Evolutionary conservation across 257 asterid species (phyloP).

Genomic region (Agastache rugosa): DNA sequence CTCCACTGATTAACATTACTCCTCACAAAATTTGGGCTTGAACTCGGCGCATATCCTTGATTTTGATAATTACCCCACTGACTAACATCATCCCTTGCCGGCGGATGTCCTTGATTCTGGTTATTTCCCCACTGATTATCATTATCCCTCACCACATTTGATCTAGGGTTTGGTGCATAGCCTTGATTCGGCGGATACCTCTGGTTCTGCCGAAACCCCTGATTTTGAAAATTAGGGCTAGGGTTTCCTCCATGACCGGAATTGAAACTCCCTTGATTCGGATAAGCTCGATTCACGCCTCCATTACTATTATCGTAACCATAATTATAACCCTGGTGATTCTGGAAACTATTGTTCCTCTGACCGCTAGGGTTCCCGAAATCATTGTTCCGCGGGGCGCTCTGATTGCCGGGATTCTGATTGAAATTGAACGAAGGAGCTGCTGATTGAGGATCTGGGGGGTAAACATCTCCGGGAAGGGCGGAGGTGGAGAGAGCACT

Average conservation of each 20-base stretch:
- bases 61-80: conserved; percentile 37
- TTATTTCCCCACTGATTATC: conserved; percentile 41
- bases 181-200: conserved; percentile 36
- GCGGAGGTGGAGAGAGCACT: conserved; percentile 58
- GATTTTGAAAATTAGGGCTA: conserved; percentile 44
- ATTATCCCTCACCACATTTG: neutral
- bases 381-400: conserved; percentile 39
- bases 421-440: conserved; percentile 40
- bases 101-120: conserved; percentile 24
- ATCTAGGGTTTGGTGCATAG: neutral
- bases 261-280: conserved; percentile 41
- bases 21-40: neutral
- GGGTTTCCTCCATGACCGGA: conserved; percentile 39
- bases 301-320: conserved; percentile 28
- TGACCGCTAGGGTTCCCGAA: conserved; percentile 35
- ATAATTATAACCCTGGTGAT: conserved; percentile 46
- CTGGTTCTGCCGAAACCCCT: conserved; percentile 48
- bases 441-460: conserved; percentile 40
- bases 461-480: conserved; percentile 44
- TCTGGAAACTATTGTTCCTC: conserved; percentile 40
- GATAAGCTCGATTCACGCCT: conserved; percentile 50
- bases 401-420: conserved; percentile 44
- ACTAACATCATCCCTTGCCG: conserved; percentile 1
- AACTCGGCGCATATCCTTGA: conserved; percentile 42
- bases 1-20: conserved; percentile 33